Evolutionary conservation across 225 moss, liverwort and hornwort species (phyloP).

Genomic region (Asterella californica): DNA sequence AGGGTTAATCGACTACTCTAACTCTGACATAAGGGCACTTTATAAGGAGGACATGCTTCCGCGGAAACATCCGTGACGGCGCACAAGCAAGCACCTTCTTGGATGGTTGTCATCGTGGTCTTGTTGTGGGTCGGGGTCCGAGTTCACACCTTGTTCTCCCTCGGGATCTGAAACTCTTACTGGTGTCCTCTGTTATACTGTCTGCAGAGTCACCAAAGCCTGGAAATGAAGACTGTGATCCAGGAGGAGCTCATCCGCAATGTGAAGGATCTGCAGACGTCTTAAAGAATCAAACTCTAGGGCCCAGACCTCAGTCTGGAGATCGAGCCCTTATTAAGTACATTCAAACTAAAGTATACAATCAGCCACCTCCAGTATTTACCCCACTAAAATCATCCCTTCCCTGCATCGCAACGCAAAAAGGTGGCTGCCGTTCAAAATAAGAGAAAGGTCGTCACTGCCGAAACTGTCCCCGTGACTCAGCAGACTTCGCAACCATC

Average conservation of each 20-base stretch:
- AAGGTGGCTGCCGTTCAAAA: conserved; percentile 20
- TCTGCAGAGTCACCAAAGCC: conserved; percentile 14
- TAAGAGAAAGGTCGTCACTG: conserved; percentile 19
- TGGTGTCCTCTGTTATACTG: background rate
- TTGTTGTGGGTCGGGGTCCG: background rate
- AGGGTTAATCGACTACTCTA: too few relatives aligned
- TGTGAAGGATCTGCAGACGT: background rate
- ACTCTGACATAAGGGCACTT: background rate
- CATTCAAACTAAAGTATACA: too few relatives aligned
- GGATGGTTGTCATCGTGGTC: background rate
- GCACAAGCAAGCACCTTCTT: too few relatives aligned
- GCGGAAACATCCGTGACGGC: too few relatives aligned
- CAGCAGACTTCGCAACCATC: background rate
- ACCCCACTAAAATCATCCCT: too few relatives aligned
- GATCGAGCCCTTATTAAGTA: too few relatives aligned
- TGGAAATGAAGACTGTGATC: background rate
- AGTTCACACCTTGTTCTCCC: too few relatives aligned
- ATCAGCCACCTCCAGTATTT: too few relatives aligned
- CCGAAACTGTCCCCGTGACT: background rate
- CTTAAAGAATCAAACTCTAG: too few relatives aligned
- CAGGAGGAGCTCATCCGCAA: background rate
- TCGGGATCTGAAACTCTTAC: background rate
- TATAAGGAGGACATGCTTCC: background rate
- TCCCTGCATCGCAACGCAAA: conserved; percentile 8
- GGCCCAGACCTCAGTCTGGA: too few relatives aligned